Conservation (phyloP, 345 rosid genomes). For the Heritiera littoralis region DNA sequence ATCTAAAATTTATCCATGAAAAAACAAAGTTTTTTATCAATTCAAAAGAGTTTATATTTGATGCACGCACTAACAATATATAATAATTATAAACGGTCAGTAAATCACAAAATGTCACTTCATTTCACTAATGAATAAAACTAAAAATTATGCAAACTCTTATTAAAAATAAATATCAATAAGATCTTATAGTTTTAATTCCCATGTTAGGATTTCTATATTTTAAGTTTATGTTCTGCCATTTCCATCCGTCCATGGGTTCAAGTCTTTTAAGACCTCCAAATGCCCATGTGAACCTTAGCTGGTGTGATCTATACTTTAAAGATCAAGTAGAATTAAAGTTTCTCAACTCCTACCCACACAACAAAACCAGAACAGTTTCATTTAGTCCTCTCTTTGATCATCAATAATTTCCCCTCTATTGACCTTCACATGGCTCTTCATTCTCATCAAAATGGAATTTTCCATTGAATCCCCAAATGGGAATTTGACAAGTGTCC, state of each 20-base stretch:
- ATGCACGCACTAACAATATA: too few species aligned
- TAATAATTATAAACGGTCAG: too few species aligned
- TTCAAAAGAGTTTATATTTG: neutral
- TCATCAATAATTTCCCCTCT: constrained; percentile 17
- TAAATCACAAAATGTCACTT: too few species aligned
- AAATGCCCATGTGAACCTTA: constrained; percentile 46
- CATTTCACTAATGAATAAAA: too few species aligned
- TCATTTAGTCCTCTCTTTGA: constrained; percentile 27
- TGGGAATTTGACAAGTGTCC: constrained; percentile 33
- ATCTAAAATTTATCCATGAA: neutral
- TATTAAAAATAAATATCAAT: too few species aligned
- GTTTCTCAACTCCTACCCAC: constrained; percentile 35
- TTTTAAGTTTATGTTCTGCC: constrained; percentile 9
- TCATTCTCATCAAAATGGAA: constrained; percentile 8
- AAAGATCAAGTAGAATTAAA: constrained; percentile 30
- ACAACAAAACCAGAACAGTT: constrained; percentile 15
- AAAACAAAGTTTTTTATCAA: neutral
- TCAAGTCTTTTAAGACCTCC: neutral
- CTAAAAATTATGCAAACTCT: too few species aligned
- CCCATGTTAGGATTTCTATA: constrained; percentile 25
- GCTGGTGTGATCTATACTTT: constrained; percentile 42
- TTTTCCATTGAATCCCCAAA: constrained; percentile 19
- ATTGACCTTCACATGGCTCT: constrained; percentile 29
- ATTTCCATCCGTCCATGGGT: neutral
- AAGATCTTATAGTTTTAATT: too few species aligned